Evolutionary conservation across 2,329 filamentous ascomycete species (phyloP).

Genomic region (Trichoderma citrinoviride): DNA sequence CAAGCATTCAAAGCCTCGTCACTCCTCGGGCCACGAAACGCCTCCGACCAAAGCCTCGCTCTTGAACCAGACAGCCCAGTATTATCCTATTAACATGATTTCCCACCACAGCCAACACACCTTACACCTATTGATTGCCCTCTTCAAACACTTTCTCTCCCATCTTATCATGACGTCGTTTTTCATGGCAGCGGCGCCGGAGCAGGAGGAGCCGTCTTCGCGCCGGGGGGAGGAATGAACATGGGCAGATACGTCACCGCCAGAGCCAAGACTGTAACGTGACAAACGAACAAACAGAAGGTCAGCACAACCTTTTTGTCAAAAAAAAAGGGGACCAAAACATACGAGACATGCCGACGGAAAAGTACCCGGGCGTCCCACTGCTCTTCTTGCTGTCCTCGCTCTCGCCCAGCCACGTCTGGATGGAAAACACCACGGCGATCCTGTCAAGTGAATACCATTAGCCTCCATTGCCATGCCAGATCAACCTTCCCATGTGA

Average conservation of each 20-base stretch:
- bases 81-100: not conserved
- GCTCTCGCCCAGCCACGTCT: slow-evolving; percentile 76
- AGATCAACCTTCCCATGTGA: too few relatives aligned
- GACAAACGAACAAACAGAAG: not conserved
- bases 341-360: slow-evolving; percentile 75
- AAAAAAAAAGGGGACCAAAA: not conserved
- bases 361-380: slow-evolving; percentile 67
- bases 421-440: slow-evolving; percentile 69
- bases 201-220: slow-evolving; percentile 35
- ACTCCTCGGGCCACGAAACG: not conserved
- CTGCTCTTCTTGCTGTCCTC: slow-evolving; percentile 62
- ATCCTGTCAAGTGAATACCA: not conserved
- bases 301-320: not conserved
- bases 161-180: too few relatives aligned
- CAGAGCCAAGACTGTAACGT: slow-evolving; percentile 56
- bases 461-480: too few relatives aligned
- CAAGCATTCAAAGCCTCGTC: not conserved
- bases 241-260: slow-evolving; percentile 51
- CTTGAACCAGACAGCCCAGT: not conserved
- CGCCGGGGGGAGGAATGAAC: slow-evolving; percentile 45
- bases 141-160: too few relatives aligned
- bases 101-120: not conserved
- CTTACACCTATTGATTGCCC: too few relatives aligned
- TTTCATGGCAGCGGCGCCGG: slow-evolving; percentile 30
- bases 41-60: not conserved